Evolutionary conservation across 2,329 filamentous ascomycete genomes (phyloP).

Genomic region (Aspergillus udagawae): DNA sequence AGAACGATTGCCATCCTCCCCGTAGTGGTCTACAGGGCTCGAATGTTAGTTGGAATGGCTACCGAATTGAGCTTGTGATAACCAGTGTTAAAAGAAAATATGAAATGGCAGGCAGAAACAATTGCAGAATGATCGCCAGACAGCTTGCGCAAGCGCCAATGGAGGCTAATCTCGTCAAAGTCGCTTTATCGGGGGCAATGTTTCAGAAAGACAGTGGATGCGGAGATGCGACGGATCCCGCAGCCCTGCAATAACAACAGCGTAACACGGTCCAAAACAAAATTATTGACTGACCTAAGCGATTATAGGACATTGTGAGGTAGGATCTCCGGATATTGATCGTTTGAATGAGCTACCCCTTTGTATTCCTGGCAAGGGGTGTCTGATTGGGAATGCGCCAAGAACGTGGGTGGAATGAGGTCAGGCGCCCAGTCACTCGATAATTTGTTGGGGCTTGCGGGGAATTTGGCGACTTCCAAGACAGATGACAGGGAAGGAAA

Average conservation of each 20-base stretch:
- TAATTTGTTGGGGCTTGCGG: constrained; percentile 5
- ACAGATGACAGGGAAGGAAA: not conserved
- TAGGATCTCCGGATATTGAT: constrained; percentile 17
- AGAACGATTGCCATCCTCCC: constrained; percentile 40
- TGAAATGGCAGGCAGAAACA: not conserved
- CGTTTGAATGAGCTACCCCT: constrained; percentile 20
- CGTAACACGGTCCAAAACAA: not conserved
- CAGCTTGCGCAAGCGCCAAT: not conserved
- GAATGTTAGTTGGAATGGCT: constrained; percentile 19
- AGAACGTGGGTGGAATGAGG: constrained; percentile 22
- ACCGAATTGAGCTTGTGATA: not conserved
- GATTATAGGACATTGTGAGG: constrained; percentile 61
- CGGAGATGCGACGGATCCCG: not conserved
- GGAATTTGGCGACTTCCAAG: not conserved
- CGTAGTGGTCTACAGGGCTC: constrained; percentile 34
- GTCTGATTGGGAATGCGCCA: constrained; percentile 26
- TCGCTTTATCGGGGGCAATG: not conserved
- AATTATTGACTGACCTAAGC: constrained; percentile 57
- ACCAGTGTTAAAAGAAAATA: not conserved
- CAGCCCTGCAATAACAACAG: not conserved
- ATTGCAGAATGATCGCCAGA: not conserved
- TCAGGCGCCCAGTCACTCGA: constrained; percentile 4
- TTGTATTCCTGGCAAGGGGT: constrained; percentile 16
- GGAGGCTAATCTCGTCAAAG: not conserved
- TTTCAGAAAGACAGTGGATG: not conserved